Percentiles rank a stretch among this genome's conserved stretches.
Conservation (phyloP, 2,329 filamentous ascomycete species). For the Colletotrichum sojae region DNA sequence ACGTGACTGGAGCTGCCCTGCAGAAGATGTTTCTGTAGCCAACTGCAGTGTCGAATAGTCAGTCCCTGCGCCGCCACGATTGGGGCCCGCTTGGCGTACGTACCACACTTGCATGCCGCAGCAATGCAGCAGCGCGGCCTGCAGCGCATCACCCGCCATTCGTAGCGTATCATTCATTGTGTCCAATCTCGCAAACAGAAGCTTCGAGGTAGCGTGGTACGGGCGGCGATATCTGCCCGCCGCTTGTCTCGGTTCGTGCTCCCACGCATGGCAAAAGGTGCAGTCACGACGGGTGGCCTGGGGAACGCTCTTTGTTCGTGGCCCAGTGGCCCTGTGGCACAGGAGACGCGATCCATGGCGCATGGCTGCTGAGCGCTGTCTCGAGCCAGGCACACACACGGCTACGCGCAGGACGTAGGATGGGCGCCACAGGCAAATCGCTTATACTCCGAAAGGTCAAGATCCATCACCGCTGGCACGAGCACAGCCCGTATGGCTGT, state of each 20-base stretch:
- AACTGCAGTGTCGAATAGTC: not conserved
- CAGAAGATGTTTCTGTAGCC: slow-evolving; percentile 4
- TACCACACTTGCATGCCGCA: slow-evolving; percentile 25
- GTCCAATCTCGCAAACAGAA: slow-evolving; percentile 2
- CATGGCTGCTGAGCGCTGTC: slow-evolving; percentile 25
- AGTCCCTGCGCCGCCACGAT: slow-evolving; percentile 24
- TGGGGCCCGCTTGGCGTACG: slow-evolving; percentile 32
- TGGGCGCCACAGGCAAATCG: slow-evolving; percentile 7
- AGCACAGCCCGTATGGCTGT: slow-evolving; percentile 4
- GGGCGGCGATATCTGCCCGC: slow-evolving; percentile 22
- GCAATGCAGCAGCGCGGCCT: not conserved
- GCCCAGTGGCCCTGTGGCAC: slow-evolving; percentile 13
- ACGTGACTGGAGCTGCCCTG: slow-evolving; percentile 3
- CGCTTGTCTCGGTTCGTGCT: slow-evolving; percentile 27
- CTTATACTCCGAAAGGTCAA: slow-evolving; percentile 8
- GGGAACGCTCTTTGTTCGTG: slow-evolving; percentile 34
- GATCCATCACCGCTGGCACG: not conserved
- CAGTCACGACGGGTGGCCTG: slow-evolving; percentile 29
- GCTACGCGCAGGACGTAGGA: slow-evolving; percentile 8
- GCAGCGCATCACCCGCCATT: slow-evolving; percentile 4
- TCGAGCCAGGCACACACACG: slow-evolving; percentile 18
- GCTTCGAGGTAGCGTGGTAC: slow-evolving; percentile 16
- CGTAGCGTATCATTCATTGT: slow-evolving; percentile 4
- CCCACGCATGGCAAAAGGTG: slow-evolving; percentile 25
- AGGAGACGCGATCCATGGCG: slow-evolving; percentile 19